Evolutionary conservation across 2,329 filamentous ascomycete genomes (phyloP).

Genomic region (Fusarium nanum): DNA sequence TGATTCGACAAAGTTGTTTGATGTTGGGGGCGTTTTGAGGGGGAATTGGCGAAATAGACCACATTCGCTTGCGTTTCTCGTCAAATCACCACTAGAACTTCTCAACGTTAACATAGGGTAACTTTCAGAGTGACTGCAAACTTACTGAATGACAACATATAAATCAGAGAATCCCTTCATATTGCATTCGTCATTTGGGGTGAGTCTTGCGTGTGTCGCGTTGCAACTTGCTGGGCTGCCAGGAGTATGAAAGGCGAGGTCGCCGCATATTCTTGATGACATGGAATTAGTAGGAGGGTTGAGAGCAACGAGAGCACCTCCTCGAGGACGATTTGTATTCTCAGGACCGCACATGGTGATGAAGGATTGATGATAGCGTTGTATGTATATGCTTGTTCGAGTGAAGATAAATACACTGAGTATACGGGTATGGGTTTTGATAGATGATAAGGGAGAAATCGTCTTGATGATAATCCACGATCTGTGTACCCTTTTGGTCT

Average conservation of each 20-base stretch:
- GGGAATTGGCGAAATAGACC: constrained; percentile 56
- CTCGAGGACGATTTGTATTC: constrained; percentile 54
- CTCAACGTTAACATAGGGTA: constrained; percentile 3
- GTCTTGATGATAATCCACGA: background rate
- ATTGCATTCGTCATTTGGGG: constrained; percentile 43
- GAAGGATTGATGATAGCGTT: too few relatives aligned
- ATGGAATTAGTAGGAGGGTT: constrained; percentile 44
- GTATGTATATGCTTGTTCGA: too few relatives aligned
- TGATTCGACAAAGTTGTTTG: constrained; percentile 48
- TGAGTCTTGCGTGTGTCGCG: constrained; percentile 59
- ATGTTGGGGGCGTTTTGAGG: constrained; percentile 39
- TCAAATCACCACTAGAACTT: constrained; percentile 59
- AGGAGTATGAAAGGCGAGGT: constrained; percentile 59
- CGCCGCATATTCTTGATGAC: constrained; percentile 45
- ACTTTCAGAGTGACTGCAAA: background rate
- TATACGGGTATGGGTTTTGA: background rate
- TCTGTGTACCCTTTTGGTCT: background rate
- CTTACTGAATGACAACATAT: constrained; percentile 60
- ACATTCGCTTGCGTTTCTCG: constrained; percentile 54
- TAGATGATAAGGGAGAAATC: background rate
- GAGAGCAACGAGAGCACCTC: constrained; percentile 61
- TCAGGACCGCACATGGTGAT: constrained; percentile 60
- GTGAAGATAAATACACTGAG: background rate
- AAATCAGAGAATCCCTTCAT: constrained; percentile 41
- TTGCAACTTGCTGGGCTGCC: constrained; percentile 51